phyloP scores from a whole-genome alignment of 805 yeast species.

The Ogataea nonfermentans region DNA sequence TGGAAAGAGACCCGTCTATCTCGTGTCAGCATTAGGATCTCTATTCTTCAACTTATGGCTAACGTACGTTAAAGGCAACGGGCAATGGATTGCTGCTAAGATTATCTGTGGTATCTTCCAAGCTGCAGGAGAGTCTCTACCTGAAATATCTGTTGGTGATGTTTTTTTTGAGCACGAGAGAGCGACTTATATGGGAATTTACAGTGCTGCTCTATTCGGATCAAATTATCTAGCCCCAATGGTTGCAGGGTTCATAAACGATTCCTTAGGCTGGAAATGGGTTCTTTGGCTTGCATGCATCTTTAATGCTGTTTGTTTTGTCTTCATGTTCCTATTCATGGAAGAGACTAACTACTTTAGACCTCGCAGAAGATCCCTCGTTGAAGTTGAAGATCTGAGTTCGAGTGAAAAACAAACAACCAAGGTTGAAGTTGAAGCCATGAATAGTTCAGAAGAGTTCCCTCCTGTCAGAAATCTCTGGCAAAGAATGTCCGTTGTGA shows the following conservation, averaged over 20 bases:
- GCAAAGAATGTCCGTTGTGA: constrained; percentile 43
- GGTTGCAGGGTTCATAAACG: constrained; percentile 55
- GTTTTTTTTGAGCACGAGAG: constrained; percentile 52
- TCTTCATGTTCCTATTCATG: constrained; percentile 43
- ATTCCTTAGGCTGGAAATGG: constrained; percentile 52
- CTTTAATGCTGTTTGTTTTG: constrained; percentile 41
- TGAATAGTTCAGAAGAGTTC: constrained; percentile 13
- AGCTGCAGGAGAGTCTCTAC: constrained; percentile 45
- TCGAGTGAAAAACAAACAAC: constrained; percentile 30
- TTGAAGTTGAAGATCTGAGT: constrained; percentile 3
- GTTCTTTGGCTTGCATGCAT: constrained; percentile 50
- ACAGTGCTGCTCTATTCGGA: constrained; percentile 53
- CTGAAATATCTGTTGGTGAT: constrained; percentile 49
- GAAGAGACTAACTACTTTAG: constrained; percentile 54
- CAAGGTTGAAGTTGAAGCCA: constrained; percentile 20
- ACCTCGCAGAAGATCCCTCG: neutral
- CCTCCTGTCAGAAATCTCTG: constrained; percentile 37
- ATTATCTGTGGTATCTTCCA: constrained; percentile 33
- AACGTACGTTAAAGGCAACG: constrained; percentile 32
- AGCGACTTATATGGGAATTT: constrained; percentile 46
- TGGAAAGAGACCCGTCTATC: constrained; percentile 39
- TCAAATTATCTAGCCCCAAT: constrained; percentile 59
- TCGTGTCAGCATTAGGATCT: constrained; percentile 33
- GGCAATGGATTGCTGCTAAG: constrained; percentile 34
- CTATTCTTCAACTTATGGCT: constrained; percentile 34